Conservation (phyloP, 2,329 filamentous ascomycete species). For the Anthostomella pinea region DNA sequence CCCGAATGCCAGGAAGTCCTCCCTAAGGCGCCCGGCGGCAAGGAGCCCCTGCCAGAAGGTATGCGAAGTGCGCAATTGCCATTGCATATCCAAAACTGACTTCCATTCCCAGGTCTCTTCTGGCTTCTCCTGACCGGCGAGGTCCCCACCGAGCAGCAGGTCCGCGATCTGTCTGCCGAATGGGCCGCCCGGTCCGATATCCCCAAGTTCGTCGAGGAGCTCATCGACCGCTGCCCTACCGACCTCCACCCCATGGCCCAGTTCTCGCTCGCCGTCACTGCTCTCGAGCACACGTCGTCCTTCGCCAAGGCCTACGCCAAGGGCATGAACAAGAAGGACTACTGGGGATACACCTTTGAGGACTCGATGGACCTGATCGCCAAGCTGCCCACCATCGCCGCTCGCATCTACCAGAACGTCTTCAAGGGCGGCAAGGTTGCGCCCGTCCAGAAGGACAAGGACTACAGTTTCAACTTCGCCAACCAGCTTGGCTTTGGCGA, state of each 20-base stretch:
- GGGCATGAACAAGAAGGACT: constrained; percentile 99
- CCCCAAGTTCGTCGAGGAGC: constrained; percentile 97
- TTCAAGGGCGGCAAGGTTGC: constrained; percentile 99
- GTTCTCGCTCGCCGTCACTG: constrained; percentile 95
- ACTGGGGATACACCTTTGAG: constrained; percentile 99
- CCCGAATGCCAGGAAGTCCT: constrained; percentile 98
- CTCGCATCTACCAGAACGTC: constrained; percentile 99
- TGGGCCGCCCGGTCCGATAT: constrained; percentile 97
- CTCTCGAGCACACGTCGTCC: constrained; percentile 95
- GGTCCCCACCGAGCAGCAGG: constrained; percentile 96
- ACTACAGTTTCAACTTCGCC: constrained; percentile 98
- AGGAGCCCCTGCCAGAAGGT: constrained; percentile 96
- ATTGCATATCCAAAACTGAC: constrained; percentile 3
- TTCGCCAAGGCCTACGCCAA: constrained; percentile 99
- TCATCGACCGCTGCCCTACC: constrained; percentile 98
- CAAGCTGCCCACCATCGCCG: constrained; percentile 96
- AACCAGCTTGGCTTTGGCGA: constrained; percentile 97
- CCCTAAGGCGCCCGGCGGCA: constrained; percentile 93
- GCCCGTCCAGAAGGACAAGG: constrained; percentile 95
- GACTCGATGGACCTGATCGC: constrained; percentile 99
- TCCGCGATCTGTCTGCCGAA: constrained; percentile 95
- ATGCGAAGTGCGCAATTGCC: constrained; percentile 11
- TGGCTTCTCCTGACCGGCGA: constrained; percentile 98
- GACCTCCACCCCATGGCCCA: constrained; percentile 99
- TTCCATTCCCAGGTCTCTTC: constrained; percentile 67